Evolutionary conservation across 129 eudicot species (phyloP), one percentile per base, ranked within the genome.

Genomic region (Pittosporum tobira): DNA sequence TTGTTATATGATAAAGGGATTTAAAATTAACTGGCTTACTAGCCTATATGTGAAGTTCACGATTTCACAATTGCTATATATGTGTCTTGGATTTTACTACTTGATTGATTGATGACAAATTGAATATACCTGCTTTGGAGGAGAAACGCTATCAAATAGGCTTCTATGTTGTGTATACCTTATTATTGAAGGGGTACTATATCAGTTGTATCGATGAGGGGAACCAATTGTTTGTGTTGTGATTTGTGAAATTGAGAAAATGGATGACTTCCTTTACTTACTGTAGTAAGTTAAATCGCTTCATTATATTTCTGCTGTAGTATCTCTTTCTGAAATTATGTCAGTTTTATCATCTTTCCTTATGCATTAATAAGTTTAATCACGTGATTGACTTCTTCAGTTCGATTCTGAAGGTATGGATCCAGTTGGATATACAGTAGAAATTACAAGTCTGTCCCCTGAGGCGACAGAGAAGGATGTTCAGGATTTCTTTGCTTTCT

Each of bases 371-470:
- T 36, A 3, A 56, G 38, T 63, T 29, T 30, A 43, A 27, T 18
- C 31, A 29, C 38, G 26, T 34, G 20, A 49, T 46, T 62, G 18
- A 43, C 24, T 66, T 47, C 48, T 57, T 20, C 34, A 24, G 48
- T 57, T 72, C 62, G 68, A 67, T 73, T 82, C 42, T 58, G 55
- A 52, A 64, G 61, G 65, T 50, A 89, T 89, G 97, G 66, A 80
- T 71, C 69, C 81, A 21, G 79, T 70, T 37, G 81, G 76, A 51
- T 71, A 82, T 75, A 82, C 77, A 7, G 78, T 75, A 18, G 97
- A 89, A 66, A 94, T 89, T 37, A 85, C 97, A n/a, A 61, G 79
- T 58, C 61, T 89, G 50, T 89, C 97, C 43, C 88, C 95, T 23
- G 76, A 59, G 47, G 94, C 91, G 16, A 77, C 84, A 13, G 97